Conservation (phyloP, 2,329 filamentous ascomycete species). For the Calonectria hongkongensis region DNA sequence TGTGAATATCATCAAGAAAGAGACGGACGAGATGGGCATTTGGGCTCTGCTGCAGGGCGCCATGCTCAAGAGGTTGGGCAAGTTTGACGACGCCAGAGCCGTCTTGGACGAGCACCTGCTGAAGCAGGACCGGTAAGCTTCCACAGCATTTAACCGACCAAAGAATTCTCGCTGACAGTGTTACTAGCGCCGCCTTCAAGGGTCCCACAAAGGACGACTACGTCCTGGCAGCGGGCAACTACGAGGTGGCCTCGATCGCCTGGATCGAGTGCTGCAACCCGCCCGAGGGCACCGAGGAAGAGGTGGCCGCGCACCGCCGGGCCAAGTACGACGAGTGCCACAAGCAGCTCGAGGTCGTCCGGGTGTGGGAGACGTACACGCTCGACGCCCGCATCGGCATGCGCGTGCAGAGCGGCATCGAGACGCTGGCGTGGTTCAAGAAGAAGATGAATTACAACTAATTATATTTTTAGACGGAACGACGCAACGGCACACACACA, state of each 20-base stretch:
- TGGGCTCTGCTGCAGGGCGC: slow-evolving; percentile 80
- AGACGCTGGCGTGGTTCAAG: slow-evolving; percentile 76
- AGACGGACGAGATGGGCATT: slow-evolving; percentile 78
- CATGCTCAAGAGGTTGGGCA: slow-evolving; percentile 78
- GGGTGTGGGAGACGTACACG: slow-evolving; percentile 82
- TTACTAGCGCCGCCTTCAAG: slow-evolving; percentile 70
- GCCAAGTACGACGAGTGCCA: slow-evolving; percentile 77
- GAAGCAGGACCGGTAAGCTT: slow-evolving; percentile 75
- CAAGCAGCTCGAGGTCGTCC: slow-evolving; percentile 79
- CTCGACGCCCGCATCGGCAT: slow-evolving; percentile 85
- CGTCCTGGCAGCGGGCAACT: slow-evolving; percentile 83
- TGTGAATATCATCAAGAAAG: slow-evolving; percentile 68
- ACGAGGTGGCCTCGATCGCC: slow-evolving; percentile 88
- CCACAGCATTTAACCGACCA: background rate
- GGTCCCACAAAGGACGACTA: slow-evolving; percentile 81
- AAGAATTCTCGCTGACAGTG: slow-evolving; percentile 34
- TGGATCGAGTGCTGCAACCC: slow-evolving; percentile 81
- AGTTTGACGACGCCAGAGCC: slow-evolving; percentile 78
- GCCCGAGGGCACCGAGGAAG: slow-evolving; percentile 55
- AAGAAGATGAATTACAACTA: slow-evolving; percentile 63
- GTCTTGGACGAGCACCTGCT: slow-evolving; percentile 80
- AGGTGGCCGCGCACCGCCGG: slow-evolving; percentile 62
- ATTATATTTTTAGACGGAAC: slow-evolving; percentile 17
- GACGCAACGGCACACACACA: background rate
- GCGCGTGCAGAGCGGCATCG: slow-evolving; percentile 81